Evolutionary conservation across 306 rosid species (phyloP).

Genomic region (Cicer arietinum): DNA sequence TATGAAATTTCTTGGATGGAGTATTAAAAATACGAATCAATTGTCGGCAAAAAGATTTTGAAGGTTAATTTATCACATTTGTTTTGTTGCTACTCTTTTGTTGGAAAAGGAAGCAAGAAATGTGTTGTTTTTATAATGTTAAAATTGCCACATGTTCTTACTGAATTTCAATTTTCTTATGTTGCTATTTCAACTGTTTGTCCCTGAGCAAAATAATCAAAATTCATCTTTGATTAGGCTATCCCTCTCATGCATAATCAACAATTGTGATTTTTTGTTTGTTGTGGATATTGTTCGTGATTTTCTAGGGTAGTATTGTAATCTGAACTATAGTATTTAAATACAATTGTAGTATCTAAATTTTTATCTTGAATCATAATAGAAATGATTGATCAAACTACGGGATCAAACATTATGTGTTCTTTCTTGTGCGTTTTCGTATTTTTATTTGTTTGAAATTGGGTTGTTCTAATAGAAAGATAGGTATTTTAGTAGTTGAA

Average conservation of each 20-base stretch:
- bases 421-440: too few species aligned
- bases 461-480: neutral
- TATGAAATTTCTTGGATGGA: conserved; percentile 9
- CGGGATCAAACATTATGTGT: too few species aligned
- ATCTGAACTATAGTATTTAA: too few species aligned
- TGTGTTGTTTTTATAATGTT: neutral
- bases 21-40: neutral
- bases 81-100: neutral
- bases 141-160: neutral
- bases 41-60: conserved; percentile 18
- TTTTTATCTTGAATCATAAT: too few species aligned
- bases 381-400: too few species aligned
- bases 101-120: neutral
- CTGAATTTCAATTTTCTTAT: neutral
- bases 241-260: conserved; percentile 10
- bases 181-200: neutral
- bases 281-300: conserved; percentile 1
- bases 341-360: too few species aligned
- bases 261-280: neutral
- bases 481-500: conserved; percentile 6
- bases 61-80: neutral
- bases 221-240: conserved; percentile 12
- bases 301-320: too few species aligned
- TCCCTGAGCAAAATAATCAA: neutral
- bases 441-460: too few species aligned